Conservation (phyloP, 75 land plant species). For the Adiantum capillusveneris region DNA sequence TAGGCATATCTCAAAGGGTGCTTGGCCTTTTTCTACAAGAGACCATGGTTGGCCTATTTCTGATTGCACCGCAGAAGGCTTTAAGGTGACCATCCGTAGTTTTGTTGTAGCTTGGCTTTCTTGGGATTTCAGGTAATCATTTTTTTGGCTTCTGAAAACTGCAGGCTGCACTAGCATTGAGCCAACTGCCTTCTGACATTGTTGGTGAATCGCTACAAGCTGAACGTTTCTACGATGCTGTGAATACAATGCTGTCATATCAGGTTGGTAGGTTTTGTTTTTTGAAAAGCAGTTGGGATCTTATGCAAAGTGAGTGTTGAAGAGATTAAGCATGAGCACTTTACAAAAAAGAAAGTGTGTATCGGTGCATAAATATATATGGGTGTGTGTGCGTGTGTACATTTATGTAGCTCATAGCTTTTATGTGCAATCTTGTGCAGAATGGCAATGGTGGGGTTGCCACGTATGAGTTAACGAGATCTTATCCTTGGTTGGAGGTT, state of each 20-base stretch:
- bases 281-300: too few relatives aligned
- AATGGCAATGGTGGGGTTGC: conserved; percentile 76
- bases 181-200: conserved; percentile 45
- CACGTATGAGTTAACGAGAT: conserved; percentile 74
- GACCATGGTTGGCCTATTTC: conserved; percentile 96
- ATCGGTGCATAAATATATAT: too few relatives aligned
- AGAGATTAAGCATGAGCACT: too few relatives aligned
- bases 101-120: too few relatives aligned
- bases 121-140: too few relatives aligned
- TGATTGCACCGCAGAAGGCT: conserved; percentile 81
- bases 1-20: conserved; percentile 88
- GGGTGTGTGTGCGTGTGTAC: too few relatives aligned
- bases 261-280: conserved; percentile 40
- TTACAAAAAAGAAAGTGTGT: too few relatives aligned
- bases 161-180: conserved; percentile 49
- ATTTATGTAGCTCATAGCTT: too few relatives aligned
- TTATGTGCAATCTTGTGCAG: conserved; percentile 27
- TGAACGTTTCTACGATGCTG: conserved; percentile 69
- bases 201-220: conserved; percentile 66
- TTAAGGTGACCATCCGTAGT: conserved; percentile 42
- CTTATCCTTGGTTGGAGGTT: conserved; percentile 86
- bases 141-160: background rate
- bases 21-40: conserved; percentile 88
- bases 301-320: too few relatives aligned
- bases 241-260: conserved; percentile 77